A percentile compares a stretch with the other conserved stretches of the same genome.
Evolutionary conservation across 441 rosid species (phyloP).

Genomic region (Gossypium aridum): DNA sequence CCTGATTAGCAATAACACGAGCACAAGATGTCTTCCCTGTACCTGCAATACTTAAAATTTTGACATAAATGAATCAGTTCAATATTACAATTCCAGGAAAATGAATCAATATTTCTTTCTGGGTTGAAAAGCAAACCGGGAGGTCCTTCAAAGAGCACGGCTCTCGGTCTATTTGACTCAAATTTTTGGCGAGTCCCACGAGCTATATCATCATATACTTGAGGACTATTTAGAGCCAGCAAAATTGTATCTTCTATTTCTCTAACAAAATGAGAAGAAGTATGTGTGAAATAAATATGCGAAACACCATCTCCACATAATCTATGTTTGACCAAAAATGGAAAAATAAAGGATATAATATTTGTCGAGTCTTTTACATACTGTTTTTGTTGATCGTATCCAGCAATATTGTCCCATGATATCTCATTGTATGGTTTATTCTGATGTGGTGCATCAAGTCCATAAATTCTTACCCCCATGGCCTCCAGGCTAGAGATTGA

Average conservation of each 20-base stretch:
- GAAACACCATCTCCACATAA: background rate
- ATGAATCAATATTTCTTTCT: background rate
- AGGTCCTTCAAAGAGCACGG: conserved; percentile 96
- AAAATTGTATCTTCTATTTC: conserved; percentile 91
- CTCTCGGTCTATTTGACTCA: conserved; percentile 95
- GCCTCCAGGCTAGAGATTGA: conserved; percentile 56
- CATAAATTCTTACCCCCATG: conserved; percentile 89
- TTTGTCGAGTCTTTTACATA: conserved; percentile 17
- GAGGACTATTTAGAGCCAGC: conserved; percentile 84
- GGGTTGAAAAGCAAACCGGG: conserved; percentile 49
- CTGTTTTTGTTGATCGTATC: conserved; percentile 91
- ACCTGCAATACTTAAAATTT: conserved; percentile 35
- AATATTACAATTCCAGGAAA: background rate
- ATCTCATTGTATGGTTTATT: conserved; percentile 38
- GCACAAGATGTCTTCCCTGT: conserved; percentile 97
- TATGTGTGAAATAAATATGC: background rate
- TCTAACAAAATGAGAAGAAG: conserved; percentile 30
- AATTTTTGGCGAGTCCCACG: conserved; percentile 77
- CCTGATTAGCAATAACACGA: conserved; percentile 85
- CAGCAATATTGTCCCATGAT: conserved; percentile 91
- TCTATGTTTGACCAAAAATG: conserved; percentile 4
- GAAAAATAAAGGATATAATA: background rate
- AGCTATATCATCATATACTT: conserved; percentile 83
- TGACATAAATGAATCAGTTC: background rate
- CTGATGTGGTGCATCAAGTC: conserved; percentile 49